Evolutionary conservation across 148 eudicot genomes (phyloP).

Genomic region (Dianthus caryophyllus): DNA sequence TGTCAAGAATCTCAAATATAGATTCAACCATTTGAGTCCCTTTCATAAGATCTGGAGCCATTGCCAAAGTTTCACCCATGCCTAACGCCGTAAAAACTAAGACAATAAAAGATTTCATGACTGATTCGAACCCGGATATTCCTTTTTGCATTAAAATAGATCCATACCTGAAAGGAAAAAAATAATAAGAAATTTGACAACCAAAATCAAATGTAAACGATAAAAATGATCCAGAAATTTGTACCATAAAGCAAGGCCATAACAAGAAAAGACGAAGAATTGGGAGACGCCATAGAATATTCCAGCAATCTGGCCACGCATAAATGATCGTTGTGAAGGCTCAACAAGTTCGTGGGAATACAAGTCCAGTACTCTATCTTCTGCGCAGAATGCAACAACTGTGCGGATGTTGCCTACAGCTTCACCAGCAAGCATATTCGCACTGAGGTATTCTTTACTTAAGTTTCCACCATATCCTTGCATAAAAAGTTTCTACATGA

Average conservation of each 20-base stretch:
- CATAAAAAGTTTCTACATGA: constrained; percentile 90
- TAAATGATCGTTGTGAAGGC: constrained; percentile 73
- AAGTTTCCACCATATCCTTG: constrained; percentile 94
- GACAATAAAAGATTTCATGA: constrained; percentile 95
- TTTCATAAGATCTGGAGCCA: constrained; percentile 91
- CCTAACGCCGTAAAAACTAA: constrained; percentile 81
- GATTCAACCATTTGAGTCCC: constrained; percentile 94
- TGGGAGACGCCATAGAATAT: constrained; percentile 82
- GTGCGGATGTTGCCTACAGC: constrained; percentile 92
- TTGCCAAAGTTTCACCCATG: constrained; percentile 97
- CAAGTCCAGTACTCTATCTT: constrained; percentile 69
- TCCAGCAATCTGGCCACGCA: constrained; percentile 90
- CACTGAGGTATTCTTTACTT: constrained; percentile 87
- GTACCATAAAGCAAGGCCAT: constrained; percentile 95
- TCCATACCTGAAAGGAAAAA: constrained; percentile 87
- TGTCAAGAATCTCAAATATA: constrained; percentile 78
- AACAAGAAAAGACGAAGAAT: constrained; percentile 93
- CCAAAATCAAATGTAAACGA: too few relatives aligned
- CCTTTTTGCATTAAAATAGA: constrained; percentile 82
- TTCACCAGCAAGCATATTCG: constrained; percentile 98
- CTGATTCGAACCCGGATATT: constrained; percentile 70
- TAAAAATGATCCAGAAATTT: background rate
- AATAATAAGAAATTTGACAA: too few relatives aligned
- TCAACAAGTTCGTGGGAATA: constrained; percentile 75
- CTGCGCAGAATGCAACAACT: constrained; percentile 88